A percentile compares a stretch with the other conserved stretches of the same genome.
phyloP scores from a whole-genome alignment of 805 yeast genomes.

The Metschnikowia chrysomelidarum region DNA sequence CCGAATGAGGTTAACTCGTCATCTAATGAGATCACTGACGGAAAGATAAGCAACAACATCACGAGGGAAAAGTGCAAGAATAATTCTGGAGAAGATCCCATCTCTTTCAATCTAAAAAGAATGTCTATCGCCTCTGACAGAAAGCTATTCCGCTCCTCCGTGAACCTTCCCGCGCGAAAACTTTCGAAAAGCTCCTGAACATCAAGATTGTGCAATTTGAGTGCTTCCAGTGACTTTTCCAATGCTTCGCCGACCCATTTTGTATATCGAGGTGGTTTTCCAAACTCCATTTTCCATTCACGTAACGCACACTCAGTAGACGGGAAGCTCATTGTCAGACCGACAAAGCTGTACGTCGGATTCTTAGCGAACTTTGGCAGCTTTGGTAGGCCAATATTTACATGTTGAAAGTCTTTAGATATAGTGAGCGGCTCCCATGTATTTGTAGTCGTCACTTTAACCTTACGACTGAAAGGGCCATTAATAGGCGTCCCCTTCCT shows the following conservation, averaged over 20 bases:
- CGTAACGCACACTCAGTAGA: conserved; percentile 5
- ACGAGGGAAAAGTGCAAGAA: conserved; percentile 30
- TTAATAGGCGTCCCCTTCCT: no score
- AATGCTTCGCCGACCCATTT: background rate
- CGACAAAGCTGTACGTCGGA: conserved; percentile 7
- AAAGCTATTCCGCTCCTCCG: no score
- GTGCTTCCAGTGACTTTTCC: background rate
- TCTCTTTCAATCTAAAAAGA: no score
- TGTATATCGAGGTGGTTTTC: background rate
- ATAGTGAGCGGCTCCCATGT: no score
- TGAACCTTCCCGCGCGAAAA: background rate
- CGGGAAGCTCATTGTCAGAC: conserved; percentile 5
- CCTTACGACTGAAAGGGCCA: no score
- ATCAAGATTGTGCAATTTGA: background rate
- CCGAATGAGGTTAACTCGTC: background rate
- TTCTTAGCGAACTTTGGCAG: background rate
- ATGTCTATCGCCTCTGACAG: no score
- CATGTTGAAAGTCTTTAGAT: conserved; percentile 31
- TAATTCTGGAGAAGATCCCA: no score
- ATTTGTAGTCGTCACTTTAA: no score
- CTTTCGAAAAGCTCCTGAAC: background rate
- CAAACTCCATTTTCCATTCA: background rate
- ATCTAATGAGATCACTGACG: conserved; percentile 23
- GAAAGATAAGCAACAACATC: conserved; percentile 29
- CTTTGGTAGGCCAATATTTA: no score